phyloP scores from a whole-genome alignment of 192 early-diverging fungal genomes.

The Coemansia sp. region DNA sequence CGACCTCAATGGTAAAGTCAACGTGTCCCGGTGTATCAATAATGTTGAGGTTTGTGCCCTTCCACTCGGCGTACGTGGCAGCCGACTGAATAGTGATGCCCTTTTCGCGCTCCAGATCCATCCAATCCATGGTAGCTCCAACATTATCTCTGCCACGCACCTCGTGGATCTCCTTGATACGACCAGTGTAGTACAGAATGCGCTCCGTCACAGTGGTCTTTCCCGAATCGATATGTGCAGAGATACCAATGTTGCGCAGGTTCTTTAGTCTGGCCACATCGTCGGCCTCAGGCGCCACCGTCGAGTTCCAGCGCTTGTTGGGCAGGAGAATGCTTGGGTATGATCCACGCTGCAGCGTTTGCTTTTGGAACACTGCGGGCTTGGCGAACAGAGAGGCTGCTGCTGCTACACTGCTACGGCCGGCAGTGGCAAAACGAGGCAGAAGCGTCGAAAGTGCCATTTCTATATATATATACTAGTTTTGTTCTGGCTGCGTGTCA shows the following conservation, averaged over 20 bases:
- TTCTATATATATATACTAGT: not conserved
- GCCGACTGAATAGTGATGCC: constrained; percentile 88
- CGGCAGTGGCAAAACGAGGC: constrained; percentile 22
- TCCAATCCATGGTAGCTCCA: constrained; percentile 99
- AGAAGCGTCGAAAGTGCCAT: constrained; percentile 34
- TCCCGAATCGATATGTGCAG: constrained; percentile 85
- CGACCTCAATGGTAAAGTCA: constrained; percentile 87
- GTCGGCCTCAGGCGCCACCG: constrained; percentile 7
- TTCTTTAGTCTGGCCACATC: constrained; percentile 56
- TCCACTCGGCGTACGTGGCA: constrained; percentile 82
- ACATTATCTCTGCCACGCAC: constrained; percentile 84
- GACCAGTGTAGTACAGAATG: constrained; percentile 78
- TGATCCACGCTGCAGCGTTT: no score
- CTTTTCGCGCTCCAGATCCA: constrained; percentile 96
- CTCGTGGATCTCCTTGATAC: constrained; percentile 87
- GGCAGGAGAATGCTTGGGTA: no score
- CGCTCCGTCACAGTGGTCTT: constrained; percentile 86
- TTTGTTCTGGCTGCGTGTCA: not conserved
- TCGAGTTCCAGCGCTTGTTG: constrained; percentile 28
- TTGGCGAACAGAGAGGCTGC: not conserved
- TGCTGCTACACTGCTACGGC: constrained; percentile 2
- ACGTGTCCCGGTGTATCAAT: constrained; percentile 90
- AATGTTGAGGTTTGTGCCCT: constrained; percentile 75
- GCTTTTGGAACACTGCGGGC: no score
- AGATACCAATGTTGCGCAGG: constrained; percentile 85